Evolutionary conservation across 1,284 basidiomycete genomes (phyloP), one percentile per base, ranked within the genome.

Genomic region (Wallemia ichthyophaga): DNA sequence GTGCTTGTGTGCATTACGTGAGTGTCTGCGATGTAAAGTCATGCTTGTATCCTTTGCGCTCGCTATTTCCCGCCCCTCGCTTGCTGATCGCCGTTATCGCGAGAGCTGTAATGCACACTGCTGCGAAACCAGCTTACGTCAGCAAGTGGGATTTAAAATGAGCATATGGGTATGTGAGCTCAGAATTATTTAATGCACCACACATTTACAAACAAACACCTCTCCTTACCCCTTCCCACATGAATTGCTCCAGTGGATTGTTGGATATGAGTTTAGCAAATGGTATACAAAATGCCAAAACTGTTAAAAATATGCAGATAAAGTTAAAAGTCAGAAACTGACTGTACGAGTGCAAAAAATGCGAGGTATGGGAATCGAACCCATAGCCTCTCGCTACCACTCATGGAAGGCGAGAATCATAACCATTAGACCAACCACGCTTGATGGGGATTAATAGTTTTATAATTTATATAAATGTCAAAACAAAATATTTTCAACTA

Each of bases 361-460:
- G 37, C 37, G 37, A 17, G 37, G 37, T 48, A 48, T 48, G 37
- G 37, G 37, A 48, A 48, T 48, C 37, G 37, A 48, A 48, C 37
- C 37, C 37, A 48, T 48, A 48, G 37, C 37, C 37, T 48, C 37
- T 48, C 37, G n/a, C n/a, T 48, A 48, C 5, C 37, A 7, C n/a
- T 11, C 11, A 15, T 48, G 37, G 37, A 48, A 48, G 37, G n/a
- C 37, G 37, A 48, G 37, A 48, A 48, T 48, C 37, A 48, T 48
- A 48, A 48, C 37, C 37, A 48, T 48, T 48, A 48, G 37, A 48
- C 37, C 37, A 48, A 48, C 37, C 37, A 48, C 37, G 37, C 37
- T 21, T 48, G 28, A 7, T 31, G 28, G 17, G 28, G 7, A 31
- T 7, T 7, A 31, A 31, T n/a, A n/a, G n/a, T n/a, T n/a, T n/a